Base-by-base conservation (phyloP, 208 protist species). In the Wallacemonas sp. region DNA sequence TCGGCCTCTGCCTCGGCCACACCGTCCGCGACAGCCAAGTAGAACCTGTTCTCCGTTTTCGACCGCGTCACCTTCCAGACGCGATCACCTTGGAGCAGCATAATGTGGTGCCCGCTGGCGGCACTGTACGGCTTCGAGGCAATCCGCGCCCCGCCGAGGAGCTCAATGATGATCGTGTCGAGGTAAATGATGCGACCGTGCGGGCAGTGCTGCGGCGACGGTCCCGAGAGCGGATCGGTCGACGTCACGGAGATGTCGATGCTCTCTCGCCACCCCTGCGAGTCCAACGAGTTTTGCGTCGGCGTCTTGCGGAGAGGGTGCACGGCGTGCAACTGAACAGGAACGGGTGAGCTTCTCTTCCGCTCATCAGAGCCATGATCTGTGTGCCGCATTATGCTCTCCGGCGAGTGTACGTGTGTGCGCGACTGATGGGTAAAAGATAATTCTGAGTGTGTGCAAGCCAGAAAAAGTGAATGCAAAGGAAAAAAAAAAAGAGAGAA, bases 1-100 rank as follows among this genome's bases (percentile, higher is more conserved):
- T 45, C 10, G 26, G 54, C 25, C 49, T 25, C 49, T 25, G 23
- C 57, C 57, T 22, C 32, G 5, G 69, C 44, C 28, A 67, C 71
- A n/a, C 52, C 70, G 25, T 71, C 70, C 3, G 75, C 67, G 22
- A 84, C 12, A 36, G 63, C 75, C 52, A 66, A 64, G 54, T 84
- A 84, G 41, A 84, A 84, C 3, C 36, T 28, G 28, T 75, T 70
- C 67, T 84, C 78, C 2, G 73, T 72, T 2, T 45, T 31, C 14
- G 78, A 84, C 23, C 78, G 73, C 7, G 72, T 71, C 14, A 73
- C 78, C 57, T 84, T 84, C 78, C 76, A 77, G 31, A 84, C 61
- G 2, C 67, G 59, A 31, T 70, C 78, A 18, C 59, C 62, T 25
- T 67, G 57, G 28, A 42, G 23, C 39, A 84, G 72, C 36, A 74